Base-by-base conservation (phyloP, 495 filamentous ascomycete species). In the Trichocladium uniseriatum region DNA sequence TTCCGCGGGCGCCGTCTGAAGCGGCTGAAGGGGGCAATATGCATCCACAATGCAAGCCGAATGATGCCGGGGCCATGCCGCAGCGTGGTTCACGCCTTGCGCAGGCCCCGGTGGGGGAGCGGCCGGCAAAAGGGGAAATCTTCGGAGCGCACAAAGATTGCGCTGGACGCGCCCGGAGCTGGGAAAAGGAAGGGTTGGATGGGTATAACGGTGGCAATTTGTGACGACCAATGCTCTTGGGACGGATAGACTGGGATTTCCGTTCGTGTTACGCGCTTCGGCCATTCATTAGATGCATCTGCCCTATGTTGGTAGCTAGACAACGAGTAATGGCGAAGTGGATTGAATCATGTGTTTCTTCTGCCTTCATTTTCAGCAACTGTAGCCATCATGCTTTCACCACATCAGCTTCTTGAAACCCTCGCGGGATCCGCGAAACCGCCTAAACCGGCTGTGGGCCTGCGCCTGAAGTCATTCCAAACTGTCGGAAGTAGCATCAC, bases 1-100 rank as follows among this genome's bases (percentile, higher is more conserved):
- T 56, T 63, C 75, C 6, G 59, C 72, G 2, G 81, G 81, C 46
- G 78, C 77, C 24, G 79, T 86, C 49, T 86, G 79, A 73, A 43
- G 22, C 18, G 34, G 29, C 14, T 29, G 31, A 35, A 14, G 6
- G 10, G 13, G 3, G 34, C 7, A 36, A 7, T 24, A 43, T 37
- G 36, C 16, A 24, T 48, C 20, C 14, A 49, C 7, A 14, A 48
- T n/a, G 16, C 18, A 43, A 16, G 29, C 15, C 38, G 29, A 31
- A 29, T 29, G 29, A 38, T 27, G 37, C 27, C 22, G 6, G 16
- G 24, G 42, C 16, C 18, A 44, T 22, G 10, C 27, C 31, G 52
- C 36, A 18, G 42, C 37, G 2, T 32, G 24, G n/a, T n/a, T n/a
- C 18, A 15, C 22, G 16, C 28, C 21, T 39, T 36, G 34, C 15